These are phyloP conservation scores for Onygenales sp. DNA, from an alignment of 2,329 filamentous ascomycete species.

Conservation along the genomic window DNA sequence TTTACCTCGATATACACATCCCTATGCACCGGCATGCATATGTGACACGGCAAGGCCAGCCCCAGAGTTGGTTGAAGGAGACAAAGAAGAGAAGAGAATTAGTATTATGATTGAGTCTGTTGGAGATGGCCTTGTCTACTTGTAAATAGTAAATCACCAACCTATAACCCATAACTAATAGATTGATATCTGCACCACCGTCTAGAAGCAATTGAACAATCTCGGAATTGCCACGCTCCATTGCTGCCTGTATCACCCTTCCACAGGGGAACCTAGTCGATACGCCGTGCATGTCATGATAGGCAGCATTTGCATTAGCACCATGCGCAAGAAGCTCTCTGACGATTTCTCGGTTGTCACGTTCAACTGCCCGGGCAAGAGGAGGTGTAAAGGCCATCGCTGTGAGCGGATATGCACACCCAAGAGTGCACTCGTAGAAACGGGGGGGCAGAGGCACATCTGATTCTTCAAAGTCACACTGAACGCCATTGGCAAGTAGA, in stretches of 20 bases:
- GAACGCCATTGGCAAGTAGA: slow-evolving; percentile 11
- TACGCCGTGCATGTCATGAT: slow-evolving; percentile 9
- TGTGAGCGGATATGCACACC: not conserved
- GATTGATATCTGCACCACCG: slow-evolving; percentile 5
- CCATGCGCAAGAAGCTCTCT: slow-evolving; percentile 10
- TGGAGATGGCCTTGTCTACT: too few relatives aligned
- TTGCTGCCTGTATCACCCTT: slow-evolving; percentile 11
- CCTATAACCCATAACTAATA: too few relatives aligned
- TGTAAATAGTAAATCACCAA: too few relatives aligned
- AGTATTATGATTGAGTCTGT: too few relatives aligned
- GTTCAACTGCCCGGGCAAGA: slow-evolving; percentile 8
- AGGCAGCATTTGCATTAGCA: slow-evolving; percentile 12
- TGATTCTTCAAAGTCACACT: slow-evolving; percentile 14
- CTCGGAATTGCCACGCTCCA: slow-evolving; percentile 8
- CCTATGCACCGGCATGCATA: slow-evolving; percentile 5
- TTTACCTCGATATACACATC: slow-evolving; percentile 6
- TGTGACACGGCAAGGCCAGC: slow-evolving; percentile 1
- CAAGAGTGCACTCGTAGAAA: slow-evolving; percentile 3
- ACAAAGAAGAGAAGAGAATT: too few relatives aligned
- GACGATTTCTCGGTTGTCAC: slow-evolving; percentile 9
- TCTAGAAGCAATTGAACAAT: slow-evolving; percentile 6
- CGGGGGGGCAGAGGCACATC: slow-evolving; percentile 10
- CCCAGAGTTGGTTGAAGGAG: too few relatives aligned
- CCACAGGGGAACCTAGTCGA: slow-evolving; percentile 9
- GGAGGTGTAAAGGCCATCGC: slow-evolving; percentile 8